A percentile compares a stretch with the other conserved stretches of the same genome.
Conservation (phyloP, 23 red algal genomes). For the Porphyridium purpureum region DNA sequence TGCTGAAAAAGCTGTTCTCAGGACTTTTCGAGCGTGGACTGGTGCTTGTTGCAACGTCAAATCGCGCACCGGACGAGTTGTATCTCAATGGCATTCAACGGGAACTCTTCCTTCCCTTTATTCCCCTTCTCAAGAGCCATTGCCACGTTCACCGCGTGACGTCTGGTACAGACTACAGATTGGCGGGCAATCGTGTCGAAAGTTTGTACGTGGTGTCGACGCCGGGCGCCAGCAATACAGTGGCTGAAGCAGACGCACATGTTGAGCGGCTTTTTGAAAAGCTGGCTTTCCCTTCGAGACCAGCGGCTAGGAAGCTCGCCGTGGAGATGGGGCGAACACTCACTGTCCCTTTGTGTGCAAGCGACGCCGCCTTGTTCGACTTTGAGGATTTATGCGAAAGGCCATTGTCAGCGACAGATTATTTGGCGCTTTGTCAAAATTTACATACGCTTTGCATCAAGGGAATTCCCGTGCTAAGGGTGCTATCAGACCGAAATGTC, state of each 20-base stretch:
- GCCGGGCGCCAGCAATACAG: not conserved
- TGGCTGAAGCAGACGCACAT: constrained; percentile 15
- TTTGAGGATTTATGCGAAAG: constrained; percentile 70
- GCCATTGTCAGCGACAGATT: constrained; percentile 66
- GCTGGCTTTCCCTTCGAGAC: too few species aligned
- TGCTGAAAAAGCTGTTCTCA: constrained; percentile 51
- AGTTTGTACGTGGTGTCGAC: constrained; percentile 8
- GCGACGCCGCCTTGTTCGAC: constrained; percentile 24
- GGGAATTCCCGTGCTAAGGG: constrained; percentile 29
- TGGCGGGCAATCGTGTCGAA: not conserved
- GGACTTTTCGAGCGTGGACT: constrained; percentile 50
- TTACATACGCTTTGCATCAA: constrained; percentile 52
- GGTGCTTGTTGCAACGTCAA: constrained; percentile 66
- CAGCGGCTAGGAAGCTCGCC: too few species aligned
- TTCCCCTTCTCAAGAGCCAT: constrained; percentile 36
- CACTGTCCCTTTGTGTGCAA: not conserved
- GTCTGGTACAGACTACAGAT: constrained; percentile 38
- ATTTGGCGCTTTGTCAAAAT: constrained; percentile 37
- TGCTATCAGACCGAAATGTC: constrained; percentile 57
- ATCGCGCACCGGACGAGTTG: constrained; percentile 58
- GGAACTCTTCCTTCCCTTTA: constrained; percentile 69
- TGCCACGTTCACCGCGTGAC: constrained; percentile 32
- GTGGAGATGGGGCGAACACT: not conserved
- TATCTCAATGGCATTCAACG: constrained; percentile 58
- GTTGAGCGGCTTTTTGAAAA: constrained; percentile 10